Base-by-base conservation (phyloP, 2,329 filamentous ascomycete genomes). In the Sphaerulina populicola region DNA sequence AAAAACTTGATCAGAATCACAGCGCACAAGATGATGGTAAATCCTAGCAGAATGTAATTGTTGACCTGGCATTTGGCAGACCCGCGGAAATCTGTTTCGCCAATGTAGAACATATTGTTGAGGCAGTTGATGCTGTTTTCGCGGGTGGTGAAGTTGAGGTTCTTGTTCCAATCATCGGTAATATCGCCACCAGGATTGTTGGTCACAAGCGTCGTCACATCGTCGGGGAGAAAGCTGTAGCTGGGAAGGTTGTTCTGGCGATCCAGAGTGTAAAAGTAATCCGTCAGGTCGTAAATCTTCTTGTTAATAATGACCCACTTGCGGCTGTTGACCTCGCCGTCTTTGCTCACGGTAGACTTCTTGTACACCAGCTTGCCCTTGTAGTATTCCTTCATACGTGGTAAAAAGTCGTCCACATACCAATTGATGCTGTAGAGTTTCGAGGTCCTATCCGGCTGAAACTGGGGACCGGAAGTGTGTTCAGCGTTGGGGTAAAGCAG, bases 1-100 rank as follows among this genome's bases (percentile, higher is more conserved):
- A 98, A 68, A 72, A 98, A 98, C 71, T 97, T 98, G 71, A 86
- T 72, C 45, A 82, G 65, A 57, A 97, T 90, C 55, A 96, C 86
- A 1, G 77, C 55, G 65, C 85, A 88, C 48, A 98, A 74, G 10
- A 97, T 74, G 63, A 94, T 76, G n/a, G 89, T 86, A 65, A 96
- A 94, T 2, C 82, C 83, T 47, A 97, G 74, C 52, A 98, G 74
- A 56, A 97, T 83, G 70, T 88, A 97, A 71, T 91, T 91, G 74
- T 95, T 94, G 63, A 88, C 83, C 62, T 87, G 82, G 67, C 93
- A 98, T 59, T 77, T 79, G 1, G 88, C 68, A 1, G 78, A 76
- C 15, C 86, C 72, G 44, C 93, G 81, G 77, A 97, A 97, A 68
- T 98, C 93, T 0, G 82, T 79, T 55, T 82, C 84, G 45, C 91